A percentile compares a stretch with the other conserved stretches of the same genome.
These are phyloP conservation scores for Fusarium robinianum DNA, from an alignment of 2,329 filamentous ascomycete genomes.

Conservation along the genomic window DNA sequence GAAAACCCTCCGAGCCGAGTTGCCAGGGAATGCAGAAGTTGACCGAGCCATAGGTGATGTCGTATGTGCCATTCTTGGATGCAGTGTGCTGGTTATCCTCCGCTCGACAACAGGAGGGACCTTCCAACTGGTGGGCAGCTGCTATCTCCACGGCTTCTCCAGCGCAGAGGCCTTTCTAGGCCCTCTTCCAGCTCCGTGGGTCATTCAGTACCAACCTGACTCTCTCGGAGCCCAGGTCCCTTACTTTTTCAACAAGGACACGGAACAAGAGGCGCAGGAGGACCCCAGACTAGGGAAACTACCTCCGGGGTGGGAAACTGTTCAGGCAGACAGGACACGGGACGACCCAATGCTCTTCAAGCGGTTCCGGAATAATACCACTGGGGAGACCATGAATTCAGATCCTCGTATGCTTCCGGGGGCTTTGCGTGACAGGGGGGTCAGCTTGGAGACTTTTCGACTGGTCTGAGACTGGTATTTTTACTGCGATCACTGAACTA, in stretches of 20 bases:
- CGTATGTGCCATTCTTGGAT: background rate
- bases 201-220: background rate
- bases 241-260: background rate
- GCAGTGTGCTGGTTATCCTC: background rate
- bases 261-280: background rate
- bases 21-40: background rate
- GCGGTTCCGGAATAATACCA: background rate
- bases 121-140: background rate
- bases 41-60: background rate
- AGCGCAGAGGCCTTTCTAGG: background rate
- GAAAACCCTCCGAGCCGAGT: background rate
- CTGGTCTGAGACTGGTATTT: no score
- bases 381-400: background rate
- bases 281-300: background rate
- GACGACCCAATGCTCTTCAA: background rate
- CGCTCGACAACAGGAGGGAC: background rate
- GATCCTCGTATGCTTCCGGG: background rate
- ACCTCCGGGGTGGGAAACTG: background rate
- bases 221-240: background rate
- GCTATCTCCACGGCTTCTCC: background rate
- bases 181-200: background rate
- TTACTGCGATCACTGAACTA: no score
- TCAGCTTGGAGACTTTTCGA: no score
- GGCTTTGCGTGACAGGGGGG: no score
- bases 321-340: background rate